Conservation (phyloP, 768 basidiomycete species). For the Cystofilobasidium ferigula region DNA sequence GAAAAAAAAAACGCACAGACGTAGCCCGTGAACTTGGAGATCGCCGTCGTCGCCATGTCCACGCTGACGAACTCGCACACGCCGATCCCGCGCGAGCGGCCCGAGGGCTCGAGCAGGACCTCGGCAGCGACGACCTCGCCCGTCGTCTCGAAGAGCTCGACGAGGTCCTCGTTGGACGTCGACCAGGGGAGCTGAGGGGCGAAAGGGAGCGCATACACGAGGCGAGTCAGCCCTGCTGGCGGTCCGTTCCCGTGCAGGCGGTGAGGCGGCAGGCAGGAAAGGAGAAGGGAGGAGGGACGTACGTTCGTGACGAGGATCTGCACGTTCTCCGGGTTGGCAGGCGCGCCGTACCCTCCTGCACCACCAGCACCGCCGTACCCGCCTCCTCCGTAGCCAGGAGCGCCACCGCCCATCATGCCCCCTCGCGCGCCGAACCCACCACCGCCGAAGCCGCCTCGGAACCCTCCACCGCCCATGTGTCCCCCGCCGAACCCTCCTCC, state of each 20-base stretch:
- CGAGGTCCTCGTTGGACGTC: conserved; percentile 94
- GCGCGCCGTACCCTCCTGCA: conserved; percentile 29
- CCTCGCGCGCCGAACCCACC: conserved; percentile 42
- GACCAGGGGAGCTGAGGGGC: conserved; percentile 80
- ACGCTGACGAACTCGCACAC: conserved; percentile 88
- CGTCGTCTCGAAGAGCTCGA: conserved; percentile 95
- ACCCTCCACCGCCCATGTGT: conserved; percentile 41
- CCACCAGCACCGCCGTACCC: conserved; percentile 23
- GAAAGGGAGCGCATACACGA: no score
- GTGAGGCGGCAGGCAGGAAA: not conserved
- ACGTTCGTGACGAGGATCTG: conserved; percentile 99
- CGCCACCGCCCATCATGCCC: conserved; percentile 40
- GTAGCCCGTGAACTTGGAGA: conserved; percentile 93
- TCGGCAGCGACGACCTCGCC: conserved; percentile 90
- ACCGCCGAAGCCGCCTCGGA: conserved; percentile 37
- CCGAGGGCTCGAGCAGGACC: conserved; percentile 70
- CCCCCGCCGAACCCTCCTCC: conserved; percentile 12
- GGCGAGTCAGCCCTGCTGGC: not conserved
- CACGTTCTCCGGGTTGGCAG: conserved; percentile 49
- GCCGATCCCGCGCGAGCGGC: conserved; percentile 81
- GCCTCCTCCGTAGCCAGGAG: conserved; percentile 30
- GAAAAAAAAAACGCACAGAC: conserved; percentile 38
- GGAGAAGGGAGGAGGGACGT: conserved; percentile 40
- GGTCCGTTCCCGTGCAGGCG: no score
- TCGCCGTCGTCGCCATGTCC: conserved; percentile 83